Percentiles rank a stretch among this genome's conserved stretches.
Evolutionary conservation across 2,329 filamentous ascomycete genomes (phyloP).

Genomic region (Penicillium sp.): DNA sequence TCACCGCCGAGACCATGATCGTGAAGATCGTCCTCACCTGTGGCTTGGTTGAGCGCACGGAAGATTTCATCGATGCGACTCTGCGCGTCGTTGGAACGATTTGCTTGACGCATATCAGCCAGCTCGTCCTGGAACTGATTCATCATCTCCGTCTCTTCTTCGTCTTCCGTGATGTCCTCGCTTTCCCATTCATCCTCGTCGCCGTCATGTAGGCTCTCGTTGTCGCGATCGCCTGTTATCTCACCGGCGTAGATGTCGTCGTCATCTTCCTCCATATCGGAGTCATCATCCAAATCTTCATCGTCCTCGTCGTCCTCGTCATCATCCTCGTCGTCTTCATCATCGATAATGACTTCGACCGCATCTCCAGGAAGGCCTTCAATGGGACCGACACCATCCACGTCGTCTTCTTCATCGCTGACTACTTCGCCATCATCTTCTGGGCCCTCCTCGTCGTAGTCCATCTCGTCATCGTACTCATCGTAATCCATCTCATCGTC

Average conservation of each 20-base stretch:
- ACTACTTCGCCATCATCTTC: conserved; percentile 78
- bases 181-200: conserved; percentile 48
- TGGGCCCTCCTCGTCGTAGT: conserved; percentile 78
- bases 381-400: conserved; percentile 73
- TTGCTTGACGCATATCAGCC: conserved; percentile 36
- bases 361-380: conserved; percentile 58
- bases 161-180: conserved; percentile 43
- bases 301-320: conserved; percentile 55
- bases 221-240: conserved; percentile 52
- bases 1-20: conserved; percentile 46
- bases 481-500: conserved; percentile 92
- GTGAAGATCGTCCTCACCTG: conserved; percentile 39
- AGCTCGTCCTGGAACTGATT: conserved; percentile 40
- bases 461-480: conserved; percentile 83
- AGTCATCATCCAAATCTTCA: conserved; percentile 53
- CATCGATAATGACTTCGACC: conserved; percentile 85
- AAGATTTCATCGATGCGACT: conserved; percentile 43
- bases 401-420: conserved; percentile 78
- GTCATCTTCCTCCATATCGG: conserved; percentile 50
- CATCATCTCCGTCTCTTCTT: conserved; percentile 42
- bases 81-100: conserved; percentile 36
- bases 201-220: conserved; percentile 43
- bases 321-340: conserved; percentile 59
- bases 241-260: conserved; percentile 49
- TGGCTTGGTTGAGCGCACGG: conserved; percentile 39